Percentiles rank a stretch among this genome's conserved stretches.
phyloP scores from a whole-genome alignment of 2,329 filamentous ascomycete species.

The Exophiala sideris region DNA sequence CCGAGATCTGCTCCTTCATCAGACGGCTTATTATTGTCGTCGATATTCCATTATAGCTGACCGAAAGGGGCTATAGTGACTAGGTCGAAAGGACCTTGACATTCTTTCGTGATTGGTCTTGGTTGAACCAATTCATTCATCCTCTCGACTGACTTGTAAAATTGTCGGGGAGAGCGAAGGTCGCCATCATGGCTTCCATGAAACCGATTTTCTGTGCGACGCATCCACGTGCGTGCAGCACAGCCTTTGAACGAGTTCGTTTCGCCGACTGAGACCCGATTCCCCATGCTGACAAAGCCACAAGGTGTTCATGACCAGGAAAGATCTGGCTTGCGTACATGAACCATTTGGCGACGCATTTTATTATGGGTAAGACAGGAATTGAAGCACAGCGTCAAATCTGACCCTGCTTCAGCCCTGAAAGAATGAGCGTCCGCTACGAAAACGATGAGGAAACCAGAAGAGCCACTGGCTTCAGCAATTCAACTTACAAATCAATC shows the following conservation, averaged over 20 bases:
- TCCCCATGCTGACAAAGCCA: constrained; percentile 16
- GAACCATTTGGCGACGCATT: constrained; percentile 97
- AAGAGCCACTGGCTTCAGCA: constrained; percentile 41
- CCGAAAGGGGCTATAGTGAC: constrained; percentile 20
- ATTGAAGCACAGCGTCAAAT: not conserved
- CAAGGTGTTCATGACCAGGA: constrained; percentile 94
- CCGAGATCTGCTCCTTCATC: not conserved
- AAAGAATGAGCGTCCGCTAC: constrained; percentile 77
- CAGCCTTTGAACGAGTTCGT: constrained; percentile 84
- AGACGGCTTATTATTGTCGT: constrained; percentile 5
- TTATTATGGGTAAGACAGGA: constrained; percentile 57
- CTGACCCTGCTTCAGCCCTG: constrained; percentile 61
- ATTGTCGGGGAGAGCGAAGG: constrained; percentile 15
- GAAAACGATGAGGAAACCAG: constrained; percentile 60
- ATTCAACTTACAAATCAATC: constrained; percentile 57
- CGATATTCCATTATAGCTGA: constrained; percentile 10
- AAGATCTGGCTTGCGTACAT: constrained; percentile 79
- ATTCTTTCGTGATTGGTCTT: constrained; percentile 12
- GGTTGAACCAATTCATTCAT: not conserved
- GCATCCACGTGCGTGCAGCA: constrained; percentile 91
- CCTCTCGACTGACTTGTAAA: constrained; percentile 23
- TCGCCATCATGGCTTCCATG: constrained; percentile 34
- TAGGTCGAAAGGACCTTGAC: constrained; percentile 18
- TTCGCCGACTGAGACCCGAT: not conserved
- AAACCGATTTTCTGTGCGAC: constrained; percentile 90